Percentiles rank a stretch among this genome's conserved stretches.
Evolutionary conservation across 2,329 filamentous ascomycete genomes (phyloP).

Genomic region (Cordyceps tenuipes): DNA sequence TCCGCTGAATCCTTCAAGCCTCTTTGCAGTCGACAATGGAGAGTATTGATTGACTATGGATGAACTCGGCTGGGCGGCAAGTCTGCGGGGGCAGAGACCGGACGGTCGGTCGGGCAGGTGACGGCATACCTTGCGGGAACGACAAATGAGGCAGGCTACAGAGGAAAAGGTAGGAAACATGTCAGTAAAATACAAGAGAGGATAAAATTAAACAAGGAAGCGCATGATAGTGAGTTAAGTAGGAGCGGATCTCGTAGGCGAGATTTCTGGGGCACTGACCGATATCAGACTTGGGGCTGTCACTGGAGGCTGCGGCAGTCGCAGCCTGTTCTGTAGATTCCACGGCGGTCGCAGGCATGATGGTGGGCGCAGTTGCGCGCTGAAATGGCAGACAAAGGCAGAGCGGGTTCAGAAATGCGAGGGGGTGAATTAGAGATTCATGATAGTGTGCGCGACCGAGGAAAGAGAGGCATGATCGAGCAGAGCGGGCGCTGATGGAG

Average conservation of each 20-base stretch:
- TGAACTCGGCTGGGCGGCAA: background rate
- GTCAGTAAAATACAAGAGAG: constrained; percentile 5
- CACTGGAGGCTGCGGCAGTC: constrained; percentile 11
- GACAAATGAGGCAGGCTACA: constrained; percentile 14
- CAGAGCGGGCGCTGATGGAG: background rate
- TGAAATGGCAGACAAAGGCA: background rate
- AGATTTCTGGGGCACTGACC: constrained; percentile 11
- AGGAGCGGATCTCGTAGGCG: constrained; percentile 2
- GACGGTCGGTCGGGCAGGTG: background rate
- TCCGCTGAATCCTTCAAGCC: background rate
- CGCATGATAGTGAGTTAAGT: background rate
- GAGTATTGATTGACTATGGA: background rate
- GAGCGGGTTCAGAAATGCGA: background rate
- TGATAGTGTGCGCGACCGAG: background rate
- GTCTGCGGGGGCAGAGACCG: background rate
- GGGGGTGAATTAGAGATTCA: background rate
- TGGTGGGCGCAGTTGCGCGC: constrained; percentile 4
- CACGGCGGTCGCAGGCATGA: constrained; percentile 13
- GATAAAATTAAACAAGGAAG: background rate
- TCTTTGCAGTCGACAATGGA: background rate
- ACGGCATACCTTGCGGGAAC: constrained; percentile 14
- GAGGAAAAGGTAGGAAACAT: background rate
- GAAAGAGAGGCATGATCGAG: constrained; percentile 4
- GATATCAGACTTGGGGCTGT: constrained; percentile 13
- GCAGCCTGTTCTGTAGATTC: constrained; percentile 6